Conservation (phyloP, 352 stramenopile genomes). For the Aphanomyces invadans region DNA sequence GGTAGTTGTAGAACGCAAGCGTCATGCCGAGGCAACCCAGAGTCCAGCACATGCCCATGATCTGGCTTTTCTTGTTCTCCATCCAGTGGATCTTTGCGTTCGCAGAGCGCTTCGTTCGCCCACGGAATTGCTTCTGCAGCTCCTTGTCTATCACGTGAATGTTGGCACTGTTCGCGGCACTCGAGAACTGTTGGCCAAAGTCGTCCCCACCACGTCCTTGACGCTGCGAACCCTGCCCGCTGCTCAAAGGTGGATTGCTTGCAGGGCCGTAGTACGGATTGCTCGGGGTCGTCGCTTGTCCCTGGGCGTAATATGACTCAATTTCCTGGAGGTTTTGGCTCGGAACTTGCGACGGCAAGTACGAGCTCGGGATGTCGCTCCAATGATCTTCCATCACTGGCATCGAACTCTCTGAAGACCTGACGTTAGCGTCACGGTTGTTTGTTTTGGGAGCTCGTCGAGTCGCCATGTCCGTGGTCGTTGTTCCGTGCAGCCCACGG, state of each 20-base stretch:
- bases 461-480: slow-evolving; percentile 3
- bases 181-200: neutral
- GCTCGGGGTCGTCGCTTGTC: slow-evolving; percentile 9
- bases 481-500: no score
- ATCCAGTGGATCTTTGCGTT: slow-evolving; percentile 80
- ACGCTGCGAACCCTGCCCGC: neutral
- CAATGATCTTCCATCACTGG: slow-evolving; percentile 23
- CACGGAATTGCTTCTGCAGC: slow-evolving; percentile 80
- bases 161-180: slow-evolving; percentile 1
- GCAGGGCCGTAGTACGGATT: slow-evolving; percentile 15
- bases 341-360: slow-evolving; percentile 8
- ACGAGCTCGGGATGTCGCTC: slow-evolving; percentile 5
- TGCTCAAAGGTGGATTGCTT: neutral
- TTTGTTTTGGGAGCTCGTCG: neutral
- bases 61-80: slow-evolving; percentile 82
- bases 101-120: slow-evolving; percentile 54
- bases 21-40: slow-evolving; percentile 81
- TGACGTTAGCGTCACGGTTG: slow-evolving; percentile 1
- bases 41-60: slow-evolving; percentile 76
- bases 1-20: slow-evolving; percentile 84
- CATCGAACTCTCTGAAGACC: slow-evolving; percentile 7
- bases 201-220: neutral
- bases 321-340: slow-evolving; percentile 18
- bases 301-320: slow-evolving; percentile 21
- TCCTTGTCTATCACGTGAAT: slow-evolving; percentile 88